phyloP scores from a whole-genome alignment of 2,329 filamentous ascomycete species.

The Phaeosphaeria sp. region DNA sequence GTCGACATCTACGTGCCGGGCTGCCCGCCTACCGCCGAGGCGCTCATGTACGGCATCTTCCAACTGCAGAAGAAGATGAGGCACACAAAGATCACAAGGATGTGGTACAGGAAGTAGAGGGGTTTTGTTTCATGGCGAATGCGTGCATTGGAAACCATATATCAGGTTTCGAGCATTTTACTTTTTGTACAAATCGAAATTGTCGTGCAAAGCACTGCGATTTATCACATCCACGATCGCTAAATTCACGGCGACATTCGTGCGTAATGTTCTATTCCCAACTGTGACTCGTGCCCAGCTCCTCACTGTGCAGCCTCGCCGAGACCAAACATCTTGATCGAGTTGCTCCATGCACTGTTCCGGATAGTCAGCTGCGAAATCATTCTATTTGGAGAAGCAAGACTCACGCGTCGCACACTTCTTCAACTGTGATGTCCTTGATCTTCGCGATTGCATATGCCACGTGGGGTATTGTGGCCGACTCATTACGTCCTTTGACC shows the following conservation, averaged over 20 bases:
- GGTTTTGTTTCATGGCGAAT: slow-evolving; percentile 11
- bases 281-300: background rate
- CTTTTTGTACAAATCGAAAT: slow-evolving; percentile 30
- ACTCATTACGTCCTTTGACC: slow-evolving; percentile 96
- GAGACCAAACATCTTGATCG: slow-evolving; percentile 49
- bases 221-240: background rate
- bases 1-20: slow-evolving; percentile 85
- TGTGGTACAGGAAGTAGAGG: slow-evolving; percentile 64
- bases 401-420: slow-evolving; percentile 79
- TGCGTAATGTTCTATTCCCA: slow-evolving; percentile 1
- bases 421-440: slow-evolving; percentile 79
- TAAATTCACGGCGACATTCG: background rate
- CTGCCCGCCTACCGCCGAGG: slow-evolving; percentile 66
- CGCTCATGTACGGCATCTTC: slow-evolving; percentile 70
- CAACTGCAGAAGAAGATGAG: slow-evolving; percentile 82
- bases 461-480: slow-evolving; percentile 83
- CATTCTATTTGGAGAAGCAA: background rate
- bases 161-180: slow-evolving; percentile 24
- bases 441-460: slow-evolving; percentile 88
- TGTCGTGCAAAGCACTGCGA: slow-evolving; percentile 4
- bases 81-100: slow-evolving; percentile 61
- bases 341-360: slow-evolving; percentile 47
- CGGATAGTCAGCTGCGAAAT: background rate
- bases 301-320: slow-evolving; percentile 32
- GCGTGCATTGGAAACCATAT: slow-evolving; percentile 23